Evolutionary conservation across 2,329 filamentous ascomycete species (phyloP), one percentile per base, ranked within the genome.

Genomic region (Aspergillus novofumigatus): DNA sequence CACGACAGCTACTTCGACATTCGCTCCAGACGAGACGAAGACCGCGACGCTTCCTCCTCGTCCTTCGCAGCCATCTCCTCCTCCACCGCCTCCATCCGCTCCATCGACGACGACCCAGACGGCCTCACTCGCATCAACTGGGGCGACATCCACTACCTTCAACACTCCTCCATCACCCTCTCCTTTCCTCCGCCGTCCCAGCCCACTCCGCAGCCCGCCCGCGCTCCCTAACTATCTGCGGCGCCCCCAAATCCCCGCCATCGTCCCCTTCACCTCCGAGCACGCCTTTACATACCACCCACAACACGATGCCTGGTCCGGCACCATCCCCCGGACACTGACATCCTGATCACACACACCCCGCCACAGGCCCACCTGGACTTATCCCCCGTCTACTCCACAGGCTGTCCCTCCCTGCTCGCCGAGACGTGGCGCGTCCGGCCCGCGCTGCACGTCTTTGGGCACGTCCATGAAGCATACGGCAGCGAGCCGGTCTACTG

Each of bases 1-100:
- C 93, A 97, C 72, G 93, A 97, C 69, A 87, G 85, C 66, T 95
- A 86, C 78, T 89, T 96, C 59, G 93, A 96, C 72, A 78, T 83
- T 25, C 78, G 80, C 35, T 86, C 85, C 14, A 81, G 89, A 3
- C 73, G 72, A 17, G 75, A 80, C 9, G 78, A 82, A 49, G 86
- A 91, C 67, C 78, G 80, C 32, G 69, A 67, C 38, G 62, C 65
- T 28, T 56, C 59, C 3, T 32, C 38, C 23, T 57, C 62, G 4
- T 66, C 63, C 8, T 69, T 69, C 28, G 64, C 69, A 0, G 59
- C 65, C 5, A 61, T 74, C 25, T 74, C 72, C 20, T 65, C 71
- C 2, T 74, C 71, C 0, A 68, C 72, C 0, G 69, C 71, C n/a
- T 75, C 72, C 5, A 67, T 75, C 35, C 71, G 64, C 42, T 73